phyloP scores from a whole-genome alignment of 2,329 filamentous ascomycete species.

The Aureobasidium leucospermi region DNA sequence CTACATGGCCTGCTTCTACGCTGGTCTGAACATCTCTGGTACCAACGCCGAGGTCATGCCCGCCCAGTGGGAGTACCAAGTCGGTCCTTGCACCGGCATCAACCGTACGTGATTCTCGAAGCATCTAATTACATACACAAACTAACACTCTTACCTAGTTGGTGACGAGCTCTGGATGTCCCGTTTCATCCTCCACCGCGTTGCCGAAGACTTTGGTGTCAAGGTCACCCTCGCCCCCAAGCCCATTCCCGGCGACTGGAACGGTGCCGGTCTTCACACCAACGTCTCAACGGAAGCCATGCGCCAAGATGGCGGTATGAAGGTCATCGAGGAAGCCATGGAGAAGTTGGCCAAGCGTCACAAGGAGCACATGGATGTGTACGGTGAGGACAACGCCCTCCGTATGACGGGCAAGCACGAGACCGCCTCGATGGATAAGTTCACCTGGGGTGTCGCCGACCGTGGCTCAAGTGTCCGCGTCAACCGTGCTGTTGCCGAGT shows the following conservation, averaged over 20 bases:
- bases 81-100: slow-evolving; percentile 83
- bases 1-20: slow-evolving; percentile 84
- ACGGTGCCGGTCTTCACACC: slow-evolving; percentile 87
- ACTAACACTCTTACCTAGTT: slow-evolving; percentile 46
- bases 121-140: neutral
- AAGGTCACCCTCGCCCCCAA: slow-evolving; percentile 95
- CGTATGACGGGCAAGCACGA: slow-evolving; percentile 91
- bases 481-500: slow-evolving; percentile 72
- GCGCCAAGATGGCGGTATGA: slow-evolving; percentile 88
- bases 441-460: slow-evolving; percentile 92
- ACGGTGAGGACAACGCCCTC: slow-evolving; percentile 90
- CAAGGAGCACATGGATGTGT: slow-evolving; percentile 67
- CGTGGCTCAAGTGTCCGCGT: slow-evolving; percentile 92
- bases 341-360: slow-evolving; percentile 45
- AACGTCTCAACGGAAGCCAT: slow-evolving; percentile 91
- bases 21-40: slow-evolving; percentile 87
- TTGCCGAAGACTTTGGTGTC: slow-evolving; percentile 93
- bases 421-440: slow-evolving; percentile 88
- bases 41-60: slow-evolving; percentile 99
- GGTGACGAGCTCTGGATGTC: slow-evolving; percentile 96
- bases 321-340: slow-evolving; percentile 77
- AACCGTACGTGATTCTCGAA: slow-evolving; percentile 50
- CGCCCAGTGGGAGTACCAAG: slow-evolving; percentile 96
- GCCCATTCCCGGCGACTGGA: slow-evolving; percentile 94
- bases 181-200: slow-evolving; percentile 79